These are phyloP conservation scores for Penicillium sp. DNA, from an alignment of 2,329 filamentous ascomycete genomes.

Conservation along the genomic window DNA sequence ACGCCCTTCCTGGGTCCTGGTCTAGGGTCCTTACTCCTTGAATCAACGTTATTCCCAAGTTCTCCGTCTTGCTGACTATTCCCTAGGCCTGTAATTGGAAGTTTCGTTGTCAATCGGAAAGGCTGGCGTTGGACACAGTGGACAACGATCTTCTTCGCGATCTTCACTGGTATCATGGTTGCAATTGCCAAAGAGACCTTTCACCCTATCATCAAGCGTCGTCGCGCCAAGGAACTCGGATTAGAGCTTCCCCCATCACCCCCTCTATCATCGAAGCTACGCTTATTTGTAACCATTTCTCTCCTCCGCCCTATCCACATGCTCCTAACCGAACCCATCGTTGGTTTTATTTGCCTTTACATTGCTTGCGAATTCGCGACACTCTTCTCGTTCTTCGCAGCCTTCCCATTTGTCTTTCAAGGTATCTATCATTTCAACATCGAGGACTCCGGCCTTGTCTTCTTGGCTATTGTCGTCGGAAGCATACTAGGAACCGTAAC, in stretches of 20 bases:
- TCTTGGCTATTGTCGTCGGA: constrained; percentile 75
- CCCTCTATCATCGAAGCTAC: constrained; percentile 11
- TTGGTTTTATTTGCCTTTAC: constrained; percentile 67
- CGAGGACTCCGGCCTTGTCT: constrained; percentile 71
- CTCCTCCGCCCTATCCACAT: constrained; percentile 60
- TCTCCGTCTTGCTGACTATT: neutral
- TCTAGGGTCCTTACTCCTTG: constrained; percentile 13
- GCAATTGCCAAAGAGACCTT: constrained; percentile 18
- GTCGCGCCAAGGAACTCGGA: constrained; percentile 13
- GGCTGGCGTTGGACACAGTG: constrained; percentile 26
- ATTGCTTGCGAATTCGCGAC: constrained; percentile 75
- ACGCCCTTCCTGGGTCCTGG: constrained; percentile 26
- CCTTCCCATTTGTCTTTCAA: constrained; percentile 79
- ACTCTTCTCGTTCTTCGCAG: constrained; percentile 81
- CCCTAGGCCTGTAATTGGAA: constrained; percentile 27
- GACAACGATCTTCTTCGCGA: constrained; percentile 17
- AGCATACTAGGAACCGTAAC: constrained; percentile 55
- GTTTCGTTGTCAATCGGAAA: constrained; percentile 22
- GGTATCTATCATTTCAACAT: constrained; percentile 53
- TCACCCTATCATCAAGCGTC: constrained; percentile 18
- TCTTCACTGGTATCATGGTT: constrained; percentile 14
- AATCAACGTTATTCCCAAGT: too few relatives aligned
- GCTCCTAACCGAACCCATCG: constrained; percentile 68
- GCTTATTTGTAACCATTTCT: constrained; percentile 30
- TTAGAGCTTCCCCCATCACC: neutral